A percentile compares a stretch with the other conserved stretches of the same genome.
Evolutionary conservation across 768 basidiomycete species (phyloP).

Genomic region (Rhizopogon vulgaris): DNA sequence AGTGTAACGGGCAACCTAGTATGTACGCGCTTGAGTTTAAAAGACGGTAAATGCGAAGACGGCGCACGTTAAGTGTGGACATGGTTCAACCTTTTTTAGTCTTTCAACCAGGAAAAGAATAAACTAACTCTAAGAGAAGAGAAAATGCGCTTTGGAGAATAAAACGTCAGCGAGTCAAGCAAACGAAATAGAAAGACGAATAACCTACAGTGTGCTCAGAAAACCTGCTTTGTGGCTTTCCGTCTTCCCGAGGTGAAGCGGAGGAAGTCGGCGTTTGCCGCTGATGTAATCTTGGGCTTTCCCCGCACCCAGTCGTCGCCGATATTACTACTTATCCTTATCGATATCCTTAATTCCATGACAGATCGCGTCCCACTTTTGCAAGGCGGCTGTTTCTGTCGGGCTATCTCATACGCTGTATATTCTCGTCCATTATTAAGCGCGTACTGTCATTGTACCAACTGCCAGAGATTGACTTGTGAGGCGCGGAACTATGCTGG

Average conservation of each 20-base stretch:
- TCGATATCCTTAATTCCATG: not conserved
- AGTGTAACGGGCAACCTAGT: slow-evolving; percentile 89
- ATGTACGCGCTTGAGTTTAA: not conserved
- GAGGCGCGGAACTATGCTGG: slow-evolving; percentile 8
- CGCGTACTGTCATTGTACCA: slow-evolving; percentile 66
- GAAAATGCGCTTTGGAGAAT: slow-evolving; percentile 2
- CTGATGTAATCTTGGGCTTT: slow-evolving; percentile 21
- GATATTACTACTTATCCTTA: too few species aligned
- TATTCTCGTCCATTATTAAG: slow-evolving; percentile 43
- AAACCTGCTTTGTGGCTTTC: slow-evolving; percentile 8
- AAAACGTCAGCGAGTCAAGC: not conserved
- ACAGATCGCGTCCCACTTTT: slow-evolving; percentile 13
- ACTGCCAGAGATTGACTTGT: slow-evolving; percentile 61
- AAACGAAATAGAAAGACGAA: not conserved
- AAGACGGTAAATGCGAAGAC: slow-evolving; percentile 1
- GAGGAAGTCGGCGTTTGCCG: slow-evolving; percentile 23
- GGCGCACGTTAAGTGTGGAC: slow-evolving; percentile 76
- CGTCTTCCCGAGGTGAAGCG: slow-evolving; percentile 10
- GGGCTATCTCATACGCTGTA: slow-evolving; percentile 42
- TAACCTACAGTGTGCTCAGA: slow-evolving; percentile 8
- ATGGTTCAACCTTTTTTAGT: slow-evolving; percentile 29
- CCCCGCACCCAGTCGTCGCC: not conserved
- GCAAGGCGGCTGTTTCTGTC: slow-evolving; percentile 56
- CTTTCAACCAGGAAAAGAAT: slow-evolving; percentile 6
- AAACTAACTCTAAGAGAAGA: not conserved